phyloP scores from a whole-genome alignment of 495 filamentous ascomycete species.

The Pseudomonodictys pantanalensis region DNA sequence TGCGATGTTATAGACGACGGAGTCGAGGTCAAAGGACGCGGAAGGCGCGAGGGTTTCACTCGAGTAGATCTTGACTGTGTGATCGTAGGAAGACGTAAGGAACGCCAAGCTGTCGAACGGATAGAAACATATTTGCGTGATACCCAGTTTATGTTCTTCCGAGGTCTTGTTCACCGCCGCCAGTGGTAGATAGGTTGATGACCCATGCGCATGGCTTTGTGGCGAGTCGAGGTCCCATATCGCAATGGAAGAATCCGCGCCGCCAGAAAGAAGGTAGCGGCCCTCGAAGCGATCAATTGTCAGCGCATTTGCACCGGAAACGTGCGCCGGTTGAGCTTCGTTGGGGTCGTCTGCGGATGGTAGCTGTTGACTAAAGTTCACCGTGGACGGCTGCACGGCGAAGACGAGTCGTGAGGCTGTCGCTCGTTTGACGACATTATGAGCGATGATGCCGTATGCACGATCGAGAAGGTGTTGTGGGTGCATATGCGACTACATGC shows the following conservation, averaged over 20 bases:
- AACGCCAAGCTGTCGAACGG: slow-evolving; percentile 81
- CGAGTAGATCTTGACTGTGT: slow-evolving; percentile 75
- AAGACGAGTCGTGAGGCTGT: slow-evolving; percentile 60
- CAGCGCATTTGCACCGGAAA: slow-evolving; percentile 70
- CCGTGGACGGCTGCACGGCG: slow-evolving; percentile 58
- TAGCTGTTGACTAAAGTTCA: slow-evolving; percentile 60
- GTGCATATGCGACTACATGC: slow-evolving; percentile 64
- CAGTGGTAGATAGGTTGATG: slow-evolving; percentile 10
- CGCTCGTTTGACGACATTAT: slow-evolving; percentile 59
- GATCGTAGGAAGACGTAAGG: slow-evolving; percentile 78
- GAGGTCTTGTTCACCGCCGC: slow-evolving; percentile 29
- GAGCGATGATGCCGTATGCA: slow-evolving; percentile 60
- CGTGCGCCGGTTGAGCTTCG: slow-evolving; percentile 56
- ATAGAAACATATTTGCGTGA: slow-evolving; percentile 84
- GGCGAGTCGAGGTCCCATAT: slow-evolving; percentile 74
- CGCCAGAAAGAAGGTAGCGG: slow-evolving; percentile 76
- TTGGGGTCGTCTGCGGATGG: slow-evolving; percentile 2
- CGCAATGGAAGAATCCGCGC: slow-evolving; percentile 71
- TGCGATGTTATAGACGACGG: slow-evolving; percentile 71
- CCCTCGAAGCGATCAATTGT: slow-evolving; percentile 75
- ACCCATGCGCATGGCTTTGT: slow-evolving; percentile 47
- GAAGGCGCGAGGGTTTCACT: slow-evolving; percentile 58
- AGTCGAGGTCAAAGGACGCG: slow-evolving; percentile 67
- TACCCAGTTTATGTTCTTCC: slow-evolving; percentile 67
- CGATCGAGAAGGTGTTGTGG: slow-evolving; percentile 66